Evolutionary conservation across 2,329 filamentous ascomycete species (phyloP), one percentile per base, ranked within the genome.

Genomic region (Metarhizium anisopliae): DNA sequence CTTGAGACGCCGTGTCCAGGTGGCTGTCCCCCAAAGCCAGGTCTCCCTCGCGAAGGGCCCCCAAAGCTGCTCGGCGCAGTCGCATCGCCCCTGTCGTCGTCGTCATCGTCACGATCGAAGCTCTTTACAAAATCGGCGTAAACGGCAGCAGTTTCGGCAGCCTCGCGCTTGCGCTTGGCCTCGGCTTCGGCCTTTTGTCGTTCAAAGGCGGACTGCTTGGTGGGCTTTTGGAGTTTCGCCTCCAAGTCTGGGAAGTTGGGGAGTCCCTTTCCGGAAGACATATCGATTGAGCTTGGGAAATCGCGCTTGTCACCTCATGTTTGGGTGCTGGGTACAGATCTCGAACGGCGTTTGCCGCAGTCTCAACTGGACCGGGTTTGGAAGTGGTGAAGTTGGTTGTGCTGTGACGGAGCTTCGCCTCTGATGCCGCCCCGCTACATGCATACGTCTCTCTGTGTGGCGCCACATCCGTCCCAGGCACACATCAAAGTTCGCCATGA

Each of bases 111-210:
- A 58, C 80, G 76, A 49, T 84, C 85, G 63, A 89, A 89, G 55
- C 81, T 90, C 71, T 93, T 93, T 56, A 94, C 83, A 62, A 96
- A 96, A 61, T 93, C 90, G 63, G 90, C 84, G 69, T 92, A 89
- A 1, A 91, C 90, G 29, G 90, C 90, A 25, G 88, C 89, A 6
- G 89, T 95, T 72, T 96, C 92, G 61, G 87, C 90, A 65, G 87
- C 87, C 70, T 95, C 92, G 62, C 90, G 82, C 62, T 83, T 80
- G 57, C 89, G 85, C 74, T 96, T 96, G 29, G 90, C 90, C 75
- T 95, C 90, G 56, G 89, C 89, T 68, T 95, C 90, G 58, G 89
- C 89, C 70, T 89, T 90, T 69, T 95, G 89, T 63, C 86, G 86
- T 73, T 96, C 92, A 68, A 95, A 96, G 30, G 87, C 80, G 20